phyloP scores from a whole-genome alignment of 2,329 filamentous ascomycete genomes.

The Nemania sp. region DNA sequence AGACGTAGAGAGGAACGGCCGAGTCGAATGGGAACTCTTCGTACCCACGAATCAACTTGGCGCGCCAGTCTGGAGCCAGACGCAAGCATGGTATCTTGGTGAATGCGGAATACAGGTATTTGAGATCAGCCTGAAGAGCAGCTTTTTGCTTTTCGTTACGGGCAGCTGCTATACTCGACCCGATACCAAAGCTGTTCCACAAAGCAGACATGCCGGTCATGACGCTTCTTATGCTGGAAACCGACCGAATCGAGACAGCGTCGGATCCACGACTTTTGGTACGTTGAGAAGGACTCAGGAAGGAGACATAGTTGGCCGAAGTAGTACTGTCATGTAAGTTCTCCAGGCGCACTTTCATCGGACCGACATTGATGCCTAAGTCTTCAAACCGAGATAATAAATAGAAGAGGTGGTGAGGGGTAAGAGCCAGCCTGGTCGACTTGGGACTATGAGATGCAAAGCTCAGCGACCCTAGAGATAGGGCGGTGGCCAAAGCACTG shows the following conservation, averaged over 20 bases:
- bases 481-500: conserved; percentile 77
- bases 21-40: conserved; percentile 99
- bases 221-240: conserved; percentile 94
- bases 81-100: conserved; percentile 95
- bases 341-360: conserved; percentile 94
- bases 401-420: conserved; percentile 96
- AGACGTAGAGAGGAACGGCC: conserved; percentile 91
- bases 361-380: conserved; percentile 84
- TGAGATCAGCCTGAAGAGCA: conserved; percentile 82
- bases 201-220: conserved; percentile 96
- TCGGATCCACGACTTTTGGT: conserved; percentile 80
- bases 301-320: conserved; percentile 93
- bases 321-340: conserved; percentile 88
- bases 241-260: conserved; percentile 89
- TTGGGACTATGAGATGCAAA: conserved; percentile 86
- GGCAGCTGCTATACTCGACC: conserved; percentile 76
- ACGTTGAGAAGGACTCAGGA: conserved; percentile 81
- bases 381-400: conserved; percentile 95
- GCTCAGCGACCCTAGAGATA: conserved; percentile 83
- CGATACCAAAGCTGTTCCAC: conserved; percentile 86
- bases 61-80: conserved; percentile 89
- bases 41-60: conserved; percentile 86
- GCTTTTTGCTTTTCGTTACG: conserved; percentile 90
- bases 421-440: conserved; percentile 88
- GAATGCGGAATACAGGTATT: conserved; percentile 96